Evolutionary conservation across 23 red algal genomes (phyloP), one percentile per base, ranked within the genome.

Genomic region (Agarophyton chilense): DNA sequence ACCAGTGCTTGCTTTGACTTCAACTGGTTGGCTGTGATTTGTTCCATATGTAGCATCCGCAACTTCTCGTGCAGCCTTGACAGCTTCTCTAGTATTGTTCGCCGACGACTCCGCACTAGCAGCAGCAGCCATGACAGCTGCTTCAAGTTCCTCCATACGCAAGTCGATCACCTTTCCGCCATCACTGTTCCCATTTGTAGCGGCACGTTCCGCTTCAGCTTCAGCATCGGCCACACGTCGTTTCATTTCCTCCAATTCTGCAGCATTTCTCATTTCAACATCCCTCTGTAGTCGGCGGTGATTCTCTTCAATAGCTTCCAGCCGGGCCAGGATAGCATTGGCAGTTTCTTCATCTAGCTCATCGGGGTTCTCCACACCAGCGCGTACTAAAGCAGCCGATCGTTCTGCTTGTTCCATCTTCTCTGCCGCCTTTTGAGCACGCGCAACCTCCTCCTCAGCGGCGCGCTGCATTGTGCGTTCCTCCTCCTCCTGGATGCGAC

Each of bases 91-190:
- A 24, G 92, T 88, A 46, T 86, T 87, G 50, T 64, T 87, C 3
- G 92, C 92, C 26, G 83, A 89, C 11, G 63, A 76, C 51, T 88
- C 92, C 21, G 92, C 92, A 75, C 82, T 88, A 12, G 82, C 92
- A 18, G 82, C 83, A 17, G 92, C 92, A 25, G 82, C 84, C 54
- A 81, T 88, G 33, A 94, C 92, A 32, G 82, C 83, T 54, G 92
- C 82, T 74, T 94, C 92, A 8, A 94, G 40, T 29, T 81, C 92
- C 29, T 94, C 92, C 92, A 94, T 89, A 17, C 84, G 81, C 62
- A 94, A 52, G 39, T 86, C 81, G 36, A 89, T 35, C 52, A 94
- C 51, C 80, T 89, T 53, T 31, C 81, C 81, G 52, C 47, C 57
- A 7, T 86, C 68, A 19, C 52, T 52, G 13, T 71, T 31, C 39